Conservation (phyloP, 140 eudicot genomes). For the Ambrosia hybrid region DNA sequence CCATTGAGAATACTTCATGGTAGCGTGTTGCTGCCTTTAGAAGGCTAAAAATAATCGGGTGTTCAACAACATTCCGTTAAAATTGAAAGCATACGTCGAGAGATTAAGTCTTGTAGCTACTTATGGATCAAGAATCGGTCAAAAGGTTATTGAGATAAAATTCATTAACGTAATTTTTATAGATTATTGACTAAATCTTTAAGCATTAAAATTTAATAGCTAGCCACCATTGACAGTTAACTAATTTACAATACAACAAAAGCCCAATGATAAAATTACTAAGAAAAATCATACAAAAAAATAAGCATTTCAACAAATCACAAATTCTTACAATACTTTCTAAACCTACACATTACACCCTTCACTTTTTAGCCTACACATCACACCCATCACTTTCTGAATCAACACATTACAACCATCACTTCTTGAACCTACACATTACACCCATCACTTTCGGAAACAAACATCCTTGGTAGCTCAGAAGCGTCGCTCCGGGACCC, state of each 20-base stretch:
- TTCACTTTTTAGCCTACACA: conserved; percentile 24
- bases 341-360: conserved; percentile 25
- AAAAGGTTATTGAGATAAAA: too few relatives aligned
- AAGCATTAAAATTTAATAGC: not conserved
- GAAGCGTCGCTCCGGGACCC: conserved; percentile 53
- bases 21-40: too few relatives aligned
- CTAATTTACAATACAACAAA: conserved; percentile 7
- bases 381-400: conserved; percentile 17
- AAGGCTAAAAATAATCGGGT: too few relatives aligned
- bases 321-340: conserved; percentile 34
- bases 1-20: not conserved
- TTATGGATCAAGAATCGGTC: too few relatives aligned
- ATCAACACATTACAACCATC: conserved; percentile 23
- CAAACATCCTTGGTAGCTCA: not conserved
- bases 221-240: not conserved
- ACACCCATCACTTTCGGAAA: not conserved
- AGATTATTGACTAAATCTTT: not conserved
- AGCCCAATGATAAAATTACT: not conserved
- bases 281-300: conserved; percentile 9
- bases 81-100: too few relatives aligned
- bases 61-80: too few relatives aligned
- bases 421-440: not conserved
- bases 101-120: too few relatives aligned
- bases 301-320: conserved; percentile 27
- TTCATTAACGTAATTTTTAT: too few relatives aligned